A percentile compares a stretch with the other conserved stretches of the same genome.
These are phyloP conservation scores for Zygotorulaspora sp. DNA, from an alignment of 805 yeast species.

Conservation along the genomic window DNA sequence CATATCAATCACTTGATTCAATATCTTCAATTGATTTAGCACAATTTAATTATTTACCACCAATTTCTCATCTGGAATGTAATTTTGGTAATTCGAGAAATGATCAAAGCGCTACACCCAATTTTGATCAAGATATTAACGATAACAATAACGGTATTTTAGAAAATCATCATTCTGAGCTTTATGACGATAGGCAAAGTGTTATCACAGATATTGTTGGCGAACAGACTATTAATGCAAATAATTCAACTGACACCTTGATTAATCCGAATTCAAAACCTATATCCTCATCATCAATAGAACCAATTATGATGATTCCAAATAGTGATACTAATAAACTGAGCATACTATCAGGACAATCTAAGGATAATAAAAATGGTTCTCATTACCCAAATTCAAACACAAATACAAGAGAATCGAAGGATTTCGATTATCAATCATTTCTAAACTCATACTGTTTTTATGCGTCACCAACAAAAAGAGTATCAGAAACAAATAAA, in stretches of 20 bases:
- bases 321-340: background rate
- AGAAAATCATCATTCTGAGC: slow-evolving; percentile 6
- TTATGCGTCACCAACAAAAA: slow-evolving; percentile 15
- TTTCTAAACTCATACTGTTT: slow-evolving; percentile 29
- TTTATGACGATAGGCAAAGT: slow-evolving; percentile 21
- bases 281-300: slow-evolving; percentile 8
- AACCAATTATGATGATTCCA: background rate
- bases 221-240: slow-evolving; percentile 10
- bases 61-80: slow-evolving; percentile 3
- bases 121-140: background rate
- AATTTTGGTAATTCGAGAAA: background rate
- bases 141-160: background rate
- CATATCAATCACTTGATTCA: slow-evolving; percentile 8
- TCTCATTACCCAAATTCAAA: background rate
- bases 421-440: slow-evolving; percentile 26
- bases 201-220: slow-evolving; percentile 21
- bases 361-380: background rate
- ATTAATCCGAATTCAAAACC: slow-evolving; percentile 14
- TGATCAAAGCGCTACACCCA: background rate
- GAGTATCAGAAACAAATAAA: background rate
- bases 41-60: slow-evolving; percentile 9
- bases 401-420: slow-evolving; percentile 2
- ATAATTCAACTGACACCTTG: slow-evolving; percentile 21
- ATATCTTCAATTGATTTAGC: slow-evolving; percentile 12
- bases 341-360: background rate